Percentiles rank a stretch among this genome's conserved stretches.
Conservation (phyloP, 257 asterid genomes). For the Solanum pinnatisectum region DNA sequence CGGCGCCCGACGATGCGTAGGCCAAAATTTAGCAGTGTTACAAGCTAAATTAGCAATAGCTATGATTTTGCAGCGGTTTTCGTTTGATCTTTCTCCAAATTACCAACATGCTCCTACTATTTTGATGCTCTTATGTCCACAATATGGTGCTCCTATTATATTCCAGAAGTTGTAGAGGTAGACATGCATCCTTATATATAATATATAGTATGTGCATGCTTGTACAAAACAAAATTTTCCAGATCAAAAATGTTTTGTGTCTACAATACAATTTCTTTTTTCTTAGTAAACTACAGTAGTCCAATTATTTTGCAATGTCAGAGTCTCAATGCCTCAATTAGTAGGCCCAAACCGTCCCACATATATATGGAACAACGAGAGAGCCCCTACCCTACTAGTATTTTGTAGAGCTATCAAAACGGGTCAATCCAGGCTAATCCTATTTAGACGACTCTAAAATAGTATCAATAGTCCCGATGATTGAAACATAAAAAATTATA, state of each 20-base stretch:
- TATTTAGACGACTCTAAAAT: not conserved
- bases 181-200: not conserved
- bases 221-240: not conserved
- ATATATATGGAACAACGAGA: not conserved
- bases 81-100: conserved; percentile 37
- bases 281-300: not conserved
- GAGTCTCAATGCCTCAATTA: not conserved
- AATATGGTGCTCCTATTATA: conserved; percentile 46
- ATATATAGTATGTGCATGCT: not conserved
- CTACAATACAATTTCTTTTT: not conserved
- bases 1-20: conserved; percentile 69
- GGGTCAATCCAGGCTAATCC: not conserved
- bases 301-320: not conserved
- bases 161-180: not conserved
- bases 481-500: not conserved
- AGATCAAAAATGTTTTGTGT: not conserved
- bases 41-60: conserved; percentile 72
- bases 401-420: not conserved
- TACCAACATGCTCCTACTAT: conserved; percentile 67
- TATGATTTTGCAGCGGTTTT: conserved; percentile 49
- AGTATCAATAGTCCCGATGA: too few species aligned
- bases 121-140: conserved; percentile 66
- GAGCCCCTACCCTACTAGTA: not conserved
- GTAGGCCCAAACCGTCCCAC: not conserved
- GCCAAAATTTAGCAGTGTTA: conserved; percentile 63